phyloP scores from a whole-genome alignment of 2,329 filamentous ascomycete species.

The Paraphoma chrysanthemicola region DNA sequence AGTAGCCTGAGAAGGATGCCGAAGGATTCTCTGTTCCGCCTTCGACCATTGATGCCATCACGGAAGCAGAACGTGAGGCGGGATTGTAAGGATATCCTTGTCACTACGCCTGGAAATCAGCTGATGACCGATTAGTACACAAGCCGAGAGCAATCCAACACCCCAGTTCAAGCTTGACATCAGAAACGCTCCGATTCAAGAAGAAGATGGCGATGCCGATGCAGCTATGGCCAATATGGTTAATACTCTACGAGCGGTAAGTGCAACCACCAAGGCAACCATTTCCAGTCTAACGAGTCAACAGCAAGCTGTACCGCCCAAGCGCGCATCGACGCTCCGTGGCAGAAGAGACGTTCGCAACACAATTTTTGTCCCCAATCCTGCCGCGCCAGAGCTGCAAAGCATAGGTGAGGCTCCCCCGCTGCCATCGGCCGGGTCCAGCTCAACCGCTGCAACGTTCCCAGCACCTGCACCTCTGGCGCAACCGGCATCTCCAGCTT shows the following conservation, averaged over 20 bases:
- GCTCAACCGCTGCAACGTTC: constrained; percentile 20
- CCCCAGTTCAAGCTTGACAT: constrained; percentile 81
- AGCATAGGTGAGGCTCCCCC: constrained; percentile 45
- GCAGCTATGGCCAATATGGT: constrained; percentile 78
- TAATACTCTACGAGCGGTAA: constrained; percentile 69
- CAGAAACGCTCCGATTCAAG: constrained; percentile 76
- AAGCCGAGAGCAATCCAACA: constrained; percentile 31
- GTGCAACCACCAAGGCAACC: constrained; percentile 14
- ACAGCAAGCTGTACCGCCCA: constrained; percentile 64
- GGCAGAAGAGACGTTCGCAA: constrained; percentile 91
- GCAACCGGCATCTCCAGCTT: constrained; percentile 45
- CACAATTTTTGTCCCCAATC: constrained; percentile 78
- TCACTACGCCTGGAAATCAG: not conserved
- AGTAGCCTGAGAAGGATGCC: constrained; percentile 64
- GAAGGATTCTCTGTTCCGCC: constrained; percentile 81
- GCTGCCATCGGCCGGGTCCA: constrained; percentile 31
- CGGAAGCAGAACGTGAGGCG: constrained; percentile 74
- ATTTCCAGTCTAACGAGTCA: constrained; percentile 19
- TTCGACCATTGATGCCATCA: constrained; percentile 65
- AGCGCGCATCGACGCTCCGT: constrained; percentile 73
- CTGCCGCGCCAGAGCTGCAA: constrained; percentile 46
- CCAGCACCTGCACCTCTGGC: constrained; percentile 32
- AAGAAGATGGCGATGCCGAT: constrained; percentile 76
- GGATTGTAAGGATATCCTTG: constrained; percentile 34
- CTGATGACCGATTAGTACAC: constrained; percentile 18